A percentile compares a stretch with the other conserved stretches of the same genome.
Conservation (phyloP, 495 filamentous ascomycete species). For the Thermothielavioides terrestris region DNA sequence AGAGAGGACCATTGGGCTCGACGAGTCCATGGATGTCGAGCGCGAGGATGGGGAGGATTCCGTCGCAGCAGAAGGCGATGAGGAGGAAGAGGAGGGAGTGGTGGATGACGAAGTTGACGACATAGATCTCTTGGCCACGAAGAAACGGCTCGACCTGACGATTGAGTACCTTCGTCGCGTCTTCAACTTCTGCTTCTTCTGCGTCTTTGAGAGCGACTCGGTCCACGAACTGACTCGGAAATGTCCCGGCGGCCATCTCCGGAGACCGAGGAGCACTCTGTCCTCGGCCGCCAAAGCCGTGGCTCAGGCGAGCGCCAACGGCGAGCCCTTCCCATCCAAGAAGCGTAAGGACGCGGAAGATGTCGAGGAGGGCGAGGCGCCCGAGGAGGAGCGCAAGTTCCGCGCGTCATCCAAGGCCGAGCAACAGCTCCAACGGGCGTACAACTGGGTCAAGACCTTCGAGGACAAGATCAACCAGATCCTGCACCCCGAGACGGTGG, state of each 20-base stretch:
- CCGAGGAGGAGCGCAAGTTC: conserved; percentile 54
- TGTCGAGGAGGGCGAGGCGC: conserved; percentile 53
- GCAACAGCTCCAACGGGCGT: conserved; percentile 85
- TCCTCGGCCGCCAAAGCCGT: conserved; percentile 74
- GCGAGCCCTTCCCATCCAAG: conserved; percentile 71
- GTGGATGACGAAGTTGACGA: conserved; percentile 79
- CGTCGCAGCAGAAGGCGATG: conserved; percentile 55
- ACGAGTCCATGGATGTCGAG: conserved; percentile 64
- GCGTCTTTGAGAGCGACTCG: conserved; percentile 95
- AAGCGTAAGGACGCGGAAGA: conserved; percentile 60
- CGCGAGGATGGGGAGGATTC: conserved; percentile 64
- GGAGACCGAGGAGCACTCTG: conserved; percentile 75
- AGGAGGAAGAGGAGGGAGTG: conserved; percentile 67
- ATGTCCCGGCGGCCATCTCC: conserved; percentile 92
- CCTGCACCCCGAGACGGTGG: conserved; percentile 78
- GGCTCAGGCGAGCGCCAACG: conserved; percentile 71
- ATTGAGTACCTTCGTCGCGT: conserved; percentile 95
- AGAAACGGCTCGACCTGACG: conserved; percentile 91
- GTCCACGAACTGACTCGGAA: conserved; percentile 92
- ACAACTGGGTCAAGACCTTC: conserved; percentile 99
- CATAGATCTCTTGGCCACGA: conserved; percentile 79
- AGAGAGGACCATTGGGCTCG: conserved; percentile 47
- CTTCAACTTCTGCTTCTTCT: conserved; percentile 99
- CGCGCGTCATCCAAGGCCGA: conserved; percentile 67
- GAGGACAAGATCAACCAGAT: conserved; percentile 93